Base-by-base conservation (phyloP, 257 asterid genomes). In the Ajuga chamaepitys region DNA sequence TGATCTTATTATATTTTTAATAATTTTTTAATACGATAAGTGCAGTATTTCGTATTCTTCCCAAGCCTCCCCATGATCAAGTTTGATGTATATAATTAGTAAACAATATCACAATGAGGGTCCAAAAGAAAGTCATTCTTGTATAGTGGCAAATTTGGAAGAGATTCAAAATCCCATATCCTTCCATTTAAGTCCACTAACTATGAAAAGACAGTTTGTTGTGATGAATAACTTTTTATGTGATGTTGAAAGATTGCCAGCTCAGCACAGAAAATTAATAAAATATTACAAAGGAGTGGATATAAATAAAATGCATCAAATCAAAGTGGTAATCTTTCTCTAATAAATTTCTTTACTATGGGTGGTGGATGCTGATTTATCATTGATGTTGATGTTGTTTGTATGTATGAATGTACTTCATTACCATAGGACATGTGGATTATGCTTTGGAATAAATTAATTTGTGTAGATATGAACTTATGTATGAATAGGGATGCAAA, bases 201-300 rank as follows among this genome's bases (percentile, higher is more conserved):
- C 56, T 48, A 47, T 14, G 62, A 38, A 59, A 58, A 20, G 58
- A 25, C n/a, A n/a, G 24, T 30, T 35, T 63, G 34, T 71, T n/a
- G 52, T 61, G 64, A 60, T n/a, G n/a, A 38, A 9, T 70, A 5
- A 21, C 70, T 64, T 72, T 72, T 72, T 21, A 34, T 58, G n/a
- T 50, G 68, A 65, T 65, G 73, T 51, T 72, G 77, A 72, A 58
- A 72, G 58, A 20, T 58, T 65, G 68, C 67, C 72, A 38, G 51
- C 73, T 58, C 77, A 66, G 57, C 64, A 38, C 52, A 55, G 54
- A 35, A 45, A 28, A n/a, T 41, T 42, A 61, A 41, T 9, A 38
- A 12, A 53, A 47, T 35, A 54, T 22, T 46, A 66, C 51, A 62
- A 71, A 71, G 75, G 51, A 62, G 66, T 70, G 77, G 71, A 58